A percentile compares a stretch with the other conserved stretches of the same genome.
These are phyloP conservation scores for Cryptococcus hybrid DNA, from an alignment of 1,284 basidiomycete genomes.

Conservation along the genomic window DNA sequence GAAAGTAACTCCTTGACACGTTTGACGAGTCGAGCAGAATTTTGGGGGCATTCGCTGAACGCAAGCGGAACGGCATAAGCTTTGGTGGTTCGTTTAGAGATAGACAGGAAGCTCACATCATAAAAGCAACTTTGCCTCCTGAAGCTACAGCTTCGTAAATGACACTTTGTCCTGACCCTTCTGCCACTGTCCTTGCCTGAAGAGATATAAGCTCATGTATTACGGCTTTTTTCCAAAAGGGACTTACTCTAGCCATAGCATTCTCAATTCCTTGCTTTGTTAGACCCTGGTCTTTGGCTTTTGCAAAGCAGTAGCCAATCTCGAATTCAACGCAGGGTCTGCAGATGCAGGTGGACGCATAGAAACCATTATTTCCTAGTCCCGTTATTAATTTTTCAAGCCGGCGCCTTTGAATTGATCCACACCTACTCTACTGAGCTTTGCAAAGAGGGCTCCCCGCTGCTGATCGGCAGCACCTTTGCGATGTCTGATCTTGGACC, in stretches of 20 bases:
- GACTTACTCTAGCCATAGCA: slow-evolving; percentile 63
- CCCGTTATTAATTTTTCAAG: not conserved
- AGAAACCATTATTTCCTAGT: slow-evolving; percentile 69
- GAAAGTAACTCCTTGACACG: slow-evolving; percentile 63
- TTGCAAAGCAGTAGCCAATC: slow-evolving; percentile 62
- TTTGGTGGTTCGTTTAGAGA: not conserved
- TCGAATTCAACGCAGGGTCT: slow-evolving; percentile 64
- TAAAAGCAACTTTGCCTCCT: slow-evolving; percentile 63
- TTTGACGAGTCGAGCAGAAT: slow-evolving; percentile 66
- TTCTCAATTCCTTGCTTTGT: slow-evolving; percentile 75
- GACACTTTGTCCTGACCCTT: slow-evolving; percentile 39
- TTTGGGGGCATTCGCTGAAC: slow-evolving; percentile 71
- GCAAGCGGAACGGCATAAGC: not conserved
- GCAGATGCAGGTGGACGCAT: slow-evolving; percentile 64
- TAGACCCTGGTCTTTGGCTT: slow-evolving; percentile 64
- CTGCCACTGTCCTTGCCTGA: slow-evolving; percentile 30
- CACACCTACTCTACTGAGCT: slow-evolving; percentile 59
- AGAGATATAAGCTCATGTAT: too few species aligned
- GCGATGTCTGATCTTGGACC: slow-evolving; percentile 83
- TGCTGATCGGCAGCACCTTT: slow-evolving; percentile 71
- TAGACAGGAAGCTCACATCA: slow-evolving; percentile 60
- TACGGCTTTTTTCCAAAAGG: too few species aligned
- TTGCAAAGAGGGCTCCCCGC: slow-evolving; percentile 62
- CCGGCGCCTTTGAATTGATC: not conserved
- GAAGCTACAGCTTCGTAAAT: slow-evolving; percentile 71